Conservation (phyloP, 176 grass and related monocot genomes). For the Oryza rufipogon region DNA sequence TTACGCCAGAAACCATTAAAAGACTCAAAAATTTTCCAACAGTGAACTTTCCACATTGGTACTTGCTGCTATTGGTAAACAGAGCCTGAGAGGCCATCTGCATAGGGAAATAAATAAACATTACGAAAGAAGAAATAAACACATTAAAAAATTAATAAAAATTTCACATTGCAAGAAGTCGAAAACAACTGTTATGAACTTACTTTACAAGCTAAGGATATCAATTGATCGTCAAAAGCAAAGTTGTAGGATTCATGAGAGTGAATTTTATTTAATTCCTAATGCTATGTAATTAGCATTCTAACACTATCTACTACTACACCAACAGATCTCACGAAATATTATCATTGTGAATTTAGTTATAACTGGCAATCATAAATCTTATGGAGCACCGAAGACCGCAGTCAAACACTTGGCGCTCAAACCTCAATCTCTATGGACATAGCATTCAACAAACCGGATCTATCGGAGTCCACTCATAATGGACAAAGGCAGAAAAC, state of each 20-base stretch:
- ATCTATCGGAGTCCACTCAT: neutral
- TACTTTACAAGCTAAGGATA: neutral
- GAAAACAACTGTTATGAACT: constrained; percentile 21
- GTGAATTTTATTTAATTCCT: neutral
- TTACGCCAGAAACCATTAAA: constrained; percentile 68
- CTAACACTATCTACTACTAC: neutral
- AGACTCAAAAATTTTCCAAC: constrained; percentile 87
- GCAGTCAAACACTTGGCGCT: neutral
- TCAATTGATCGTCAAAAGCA: neutral
- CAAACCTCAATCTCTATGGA: neutral
- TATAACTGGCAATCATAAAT: neutral
- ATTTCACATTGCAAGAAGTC: neutral
- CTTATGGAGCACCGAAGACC: neutral
- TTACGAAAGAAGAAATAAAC: constrained; percentile 19
- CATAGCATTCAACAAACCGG: neutral
- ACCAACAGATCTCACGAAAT: neutral
- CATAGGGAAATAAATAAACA: constrained; percentile 32
- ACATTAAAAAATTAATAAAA: constrained; percentile 22
- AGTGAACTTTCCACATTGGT: constrained; percentile 68
- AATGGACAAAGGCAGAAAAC: neutral
- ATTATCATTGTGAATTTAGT: neutral
- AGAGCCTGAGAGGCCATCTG: constrained; percentile 60
- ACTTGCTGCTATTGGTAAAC: constrained; percentile 52
- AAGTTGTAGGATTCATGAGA: neutral
- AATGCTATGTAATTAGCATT: neutral